phyloP scores from a whole-genome alignment of 305 asterid species.

The Solanum chacoense region DNA sequence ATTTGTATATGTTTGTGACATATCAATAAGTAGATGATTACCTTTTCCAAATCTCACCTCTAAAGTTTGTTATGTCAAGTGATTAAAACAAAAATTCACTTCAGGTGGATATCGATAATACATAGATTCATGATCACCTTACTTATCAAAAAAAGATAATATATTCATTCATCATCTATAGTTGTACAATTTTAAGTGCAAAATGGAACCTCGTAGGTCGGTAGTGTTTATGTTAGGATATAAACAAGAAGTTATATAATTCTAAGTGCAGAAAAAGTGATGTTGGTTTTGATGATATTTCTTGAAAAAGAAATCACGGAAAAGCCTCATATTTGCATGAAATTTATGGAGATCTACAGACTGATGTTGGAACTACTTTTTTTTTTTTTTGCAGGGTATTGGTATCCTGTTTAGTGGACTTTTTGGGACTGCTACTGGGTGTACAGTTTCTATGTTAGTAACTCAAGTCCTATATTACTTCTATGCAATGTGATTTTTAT shows the following conservation, averaged over 20 bases:
- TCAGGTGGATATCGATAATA: not conserved
- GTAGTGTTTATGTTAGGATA: not conserved
- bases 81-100: not conserved
- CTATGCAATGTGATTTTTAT: not conserved
- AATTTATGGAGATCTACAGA: not conserved
- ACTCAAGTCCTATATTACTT: not conserved
- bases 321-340: not conserved
- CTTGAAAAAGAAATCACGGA: not conserved
- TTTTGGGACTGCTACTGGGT: constrained; percentile 79
- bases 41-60: not conserved
- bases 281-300: not conserved
- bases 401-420: constrained; percentile 77
- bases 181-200: not conserved
- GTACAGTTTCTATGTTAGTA: constrained; percentile 80
- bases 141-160: not conserved
- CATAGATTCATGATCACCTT: not conserved
- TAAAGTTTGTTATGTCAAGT: not conserved
- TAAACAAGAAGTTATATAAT: not conserved
- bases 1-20: not conserved
- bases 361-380: not conserved
- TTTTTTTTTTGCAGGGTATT: constrained; percentile 44
- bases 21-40: not conserved
- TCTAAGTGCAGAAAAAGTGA: not conserved
- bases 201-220: not conserved
- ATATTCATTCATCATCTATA: not conserved